Percentiles rank a stretch among this genome's conserved stretches.
phyloP scores from a whole-genome alignment of 768 basidiomycete species.

The Kwoniella europaea region DNA sequence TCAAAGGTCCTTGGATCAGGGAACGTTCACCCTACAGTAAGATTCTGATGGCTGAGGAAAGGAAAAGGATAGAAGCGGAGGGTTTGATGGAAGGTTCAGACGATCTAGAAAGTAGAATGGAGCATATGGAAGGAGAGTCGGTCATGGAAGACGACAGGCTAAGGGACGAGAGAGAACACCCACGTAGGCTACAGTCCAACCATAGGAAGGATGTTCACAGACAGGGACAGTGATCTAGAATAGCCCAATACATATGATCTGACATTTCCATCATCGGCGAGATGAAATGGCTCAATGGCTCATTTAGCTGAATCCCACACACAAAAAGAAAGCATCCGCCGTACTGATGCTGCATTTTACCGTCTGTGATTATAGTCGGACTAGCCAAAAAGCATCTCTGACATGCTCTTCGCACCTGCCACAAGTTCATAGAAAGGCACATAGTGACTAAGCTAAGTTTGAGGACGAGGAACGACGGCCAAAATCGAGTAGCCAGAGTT shows the following conservation, averaged over 20 bases:
- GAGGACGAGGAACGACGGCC: too few species aligned
- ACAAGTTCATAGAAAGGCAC: too few species aligned
- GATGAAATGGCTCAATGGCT: too few species aligned
- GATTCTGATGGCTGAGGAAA: conserved; percentile 48
- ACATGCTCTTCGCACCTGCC: too few species aligned
- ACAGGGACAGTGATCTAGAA: not conserved
- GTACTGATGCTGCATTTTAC: too few species aligned
- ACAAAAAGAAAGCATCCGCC: too few species aligned
- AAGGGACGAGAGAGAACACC: conserved; percentile 10
- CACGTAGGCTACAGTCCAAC: not conserved
- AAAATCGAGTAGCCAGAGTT: too few species aligned
- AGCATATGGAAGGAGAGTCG: conserved; percentile 23
- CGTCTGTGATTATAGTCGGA: too few species aligned
- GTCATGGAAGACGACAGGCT: conserved; percentile 12
- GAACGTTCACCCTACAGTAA: conserved; percentile 42
- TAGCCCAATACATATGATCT: not conserved
- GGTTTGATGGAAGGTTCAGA: conserved; percentile 9
- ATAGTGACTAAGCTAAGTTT: too few species aligned
- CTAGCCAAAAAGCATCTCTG: too few species aligned
- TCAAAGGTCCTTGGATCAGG: conserved; percentile 55
- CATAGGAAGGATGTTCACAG: not conserved
- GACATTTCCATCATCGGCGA: too few species aligned
- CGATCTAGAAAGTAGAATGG: conserved; percentile 25
- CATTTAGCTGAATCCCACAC: too few species aligned
- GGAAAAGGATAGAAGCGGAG: conserved; percentile 21